These are phyloP conservation scores for Limnanthes douglasii DNA, from an alignment of 345 rosid genomes.

Conservation along the genomic window DNA sequence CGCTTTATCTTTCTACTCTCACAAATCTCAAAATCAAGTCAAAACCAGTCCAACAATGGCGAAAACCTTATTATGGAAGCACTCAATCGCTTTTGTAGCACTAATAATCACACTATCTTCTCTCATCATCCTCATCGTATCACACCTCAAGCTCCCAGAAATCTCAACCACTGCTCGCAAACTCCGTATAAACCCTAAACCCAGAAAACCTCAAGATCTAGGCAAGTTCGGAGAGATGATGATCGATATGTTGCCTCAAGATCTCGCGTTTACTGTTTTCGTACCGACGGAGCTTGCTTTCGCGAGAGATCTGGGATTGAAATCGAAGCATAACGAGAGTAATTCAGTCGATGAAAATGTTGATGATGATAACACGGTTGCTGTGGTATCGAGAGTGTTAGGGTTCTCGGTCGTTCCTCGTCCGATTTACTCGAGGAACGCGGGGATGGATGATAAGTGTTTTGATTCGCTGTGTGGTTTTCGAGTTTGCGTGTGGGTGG, in stretches of 20 bases:
- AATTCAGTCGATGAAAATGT: constrained; percentile 11
- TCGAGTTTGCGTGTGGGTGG: constrained; percentile 24
- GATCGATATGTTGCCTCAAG: constrained; percentile 65
- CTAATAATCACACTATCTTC: too few species aligned
- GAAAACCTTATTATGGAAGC: too few species aligned
- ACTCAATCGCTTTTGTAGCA: too few species aligned
- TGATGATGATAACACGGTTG: constrained; percentile 35
- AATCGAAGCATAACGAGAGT: constrained; percentile 8
- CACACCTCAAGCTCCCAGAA: too few species aligned
- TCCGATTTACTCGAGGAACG: constrained; percentile 13
- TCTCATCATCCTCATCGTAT: too few species aligned
- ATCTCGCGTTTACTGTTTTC: constrained; percentile 67
- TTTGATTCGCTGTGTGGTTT: constrained; percentile 67
- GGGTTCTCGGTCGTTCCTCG: constrained; percentile 66
- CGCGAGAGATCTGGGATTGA: constrained; percentile 37
- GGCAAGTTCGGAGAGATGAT: constrained; percentile 63
- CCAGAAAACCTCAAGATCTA: constrained; percentile 12
- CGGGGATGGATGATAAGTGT: constrained; percentile 18
- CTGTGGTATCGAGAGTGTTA: constrained; percentile 45
- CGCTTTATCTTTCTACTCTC: too few species aligned
- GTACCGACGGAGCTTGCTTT: constrained; percentile 54
- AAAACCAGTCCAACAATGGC: too few species aligned
- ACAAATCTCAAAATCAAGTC: too few species aligned
- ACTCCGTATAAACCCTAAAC: too few species aligned
- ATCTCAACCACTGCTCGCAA: too few species aligned